These are phyloP conservation scores for Diospyros kaki DNA, from an alignment of 148 eudicot genomes.

Conservation along the genomic window DNA sequence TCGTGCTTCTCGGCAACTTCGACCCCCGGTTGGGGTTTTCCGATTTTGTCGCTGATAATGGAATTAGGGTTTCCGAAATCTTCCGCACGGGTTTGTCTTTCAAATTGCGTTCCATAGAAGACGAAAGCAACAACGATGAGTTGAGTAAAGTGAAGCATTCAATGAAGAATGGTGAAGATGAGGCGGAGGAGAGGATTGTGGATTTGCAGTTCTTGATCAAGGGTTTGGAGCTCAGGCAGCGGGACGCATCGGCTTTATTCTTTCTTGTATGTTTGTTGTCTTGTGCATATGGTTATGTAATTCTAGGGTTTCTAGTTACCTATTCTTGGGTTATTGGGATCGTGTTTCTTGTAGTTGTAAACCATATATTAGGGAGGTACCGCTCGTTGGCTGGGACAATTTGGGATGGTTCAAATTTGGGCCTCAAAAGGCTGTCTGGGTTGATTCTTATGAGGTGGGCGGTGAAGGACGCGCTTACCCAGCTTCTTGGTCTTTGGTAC, in stretches of 20 bases:
- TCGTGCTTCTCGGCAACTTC: constrained; percentile 27
- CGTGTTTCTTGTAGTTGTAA: constrained; percentile 58
- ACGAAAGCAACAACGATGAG: background rate
- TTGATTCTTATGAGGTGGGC: constrained; percentile 90
- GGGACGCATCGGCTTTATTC: constrained; percentile 58
- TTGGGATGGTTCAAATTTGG: constrained; percentile 67
- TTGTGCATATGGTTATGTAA: constrained; percentile 73
- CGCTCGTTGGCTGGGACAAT: constrained; percentile 37
- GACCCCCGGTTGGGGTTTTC: constrained; percentile 43
- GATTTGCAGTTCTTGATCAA: constrained; percentile 54
- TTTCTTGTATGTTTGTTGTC: constrained; percentile 58
- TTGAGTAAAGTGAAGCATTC: constrained; percentile 2
- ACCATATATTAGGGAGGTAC: constrained; percentile 52
- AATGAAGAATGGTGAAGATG: constrained; percentile 15
- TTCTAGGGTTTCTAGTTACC: constrained; percentile 68
- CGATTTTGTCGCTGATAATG: constrained; percentile 29
- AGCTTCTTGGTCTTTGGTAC: constrained; percentile 72
- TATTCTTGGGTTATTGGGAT: constrained; percentile 80
- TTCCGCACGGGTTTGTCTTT: constrained; percentile 30
- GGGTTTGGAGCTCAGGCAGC: constrained; percentile 59
- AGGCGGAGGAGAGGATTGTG: constrained; percentile 24
- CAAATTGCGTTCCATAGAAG: constrained; percentile 6
- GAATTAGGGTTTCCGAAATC: constrained; percentile 30
- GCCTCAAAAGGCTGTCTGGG: constrained; percentile 72
- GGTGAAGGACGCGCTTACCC: constrained; percentile 78